Evolutionary conservation across 176 grass and related monocot species (phyloP), one percentile per base, ranked within the genome.

Genomic region (Guadua angustifolia): DNA sequence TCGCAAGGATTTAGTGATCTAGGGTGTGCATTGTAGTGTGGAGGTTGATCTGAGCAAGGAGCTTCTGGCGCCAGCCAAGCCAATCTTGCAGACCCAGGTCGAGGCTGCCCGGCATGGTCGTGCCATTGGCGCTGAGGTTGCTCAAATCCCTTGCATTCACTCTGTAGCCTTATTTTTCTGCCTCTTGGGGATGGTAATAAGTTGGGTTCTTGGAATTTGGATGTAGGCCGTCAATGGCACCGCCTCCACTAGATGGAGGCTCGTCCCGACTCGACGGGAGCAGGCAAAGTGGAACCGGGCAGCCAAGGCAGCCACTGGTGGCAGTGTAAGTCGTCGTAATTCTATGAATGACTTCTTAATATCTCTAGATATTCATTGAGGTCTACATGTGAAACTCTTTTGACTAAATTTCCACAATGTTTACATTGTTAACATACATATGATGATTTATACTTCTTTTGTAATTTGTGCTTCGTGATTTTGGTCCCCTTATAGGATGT

Each of bases 41-140:
- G 93, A 99, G 40, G 86, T 95, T 84, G 96, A 99, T 86, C 86
- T 99, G 77, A 99, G 93, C 79, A 89, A 95, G 74, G 96, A 99
- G 88, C 91, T 99, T 88, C 82, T 71, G 83, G 87, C 72, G 25
- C 93, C 93, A 17, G 73, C 86, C 45, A 94, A 88, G 85, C 90
- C 93, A 47, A 90, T 98, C 55, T 71, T 95, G 83, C 56, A 86
- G 72, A 87, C 90, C 66, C 96, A 98, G 90, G 93, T 95, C 7
- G 78, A 94, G 87, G 93, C 89, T 64, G 93, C 96, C 57, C 44
- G 96, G 45, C 86, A 74, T 74, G 93, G 96, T 17, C 25, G 83
- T 39, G 89, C 96, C 51, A 74, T 83, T 11, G 61, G 63, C 35
- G 58, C 73, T 45, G 74, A 95, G 85, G 91, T 73, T 51, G 29